These are phyloP conservation scores for Apiosordaria backusii DNA, from an alignment of 495 filamentous ascomycete genomes.

Conservation along the genomic window DNA sequence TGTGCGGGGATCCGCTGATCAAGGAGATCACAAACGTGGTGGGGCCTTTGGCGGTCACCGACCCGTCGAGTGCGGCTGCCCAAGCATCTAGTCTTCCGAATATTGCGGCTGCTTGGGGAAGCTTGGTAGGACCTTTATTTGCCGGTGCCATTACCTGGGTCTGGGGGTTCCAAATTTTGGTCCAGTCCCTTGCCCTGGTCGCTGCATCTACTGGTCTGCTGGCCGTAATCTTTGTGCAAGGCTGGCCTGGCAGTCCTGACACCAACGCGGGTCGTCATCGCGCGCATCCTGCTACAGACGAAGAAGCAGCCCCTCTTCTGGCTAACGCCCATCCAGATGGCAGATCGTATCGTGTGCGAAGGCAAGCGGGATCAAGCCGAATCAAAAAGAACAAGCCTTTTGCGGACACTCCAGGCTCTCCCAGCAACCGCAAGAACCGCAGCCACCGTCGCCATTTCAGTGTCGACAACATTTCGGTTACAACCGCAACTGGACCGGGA, in stretches of 20 bases:
- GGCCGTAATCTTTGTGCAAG: conserved; percentile 27
- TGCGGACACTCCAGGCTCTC: conserved; percentile 4
- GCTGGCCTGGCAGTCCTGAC: conserved; percentile 24
- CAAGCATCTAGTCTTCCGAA: conserved; percentile 21
- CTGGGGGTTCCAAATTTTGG: conserved; percentile 26
- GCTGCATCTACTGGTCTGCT: conserved; percentile 17
- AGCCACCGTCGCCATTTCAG: conserved; percentile 31
- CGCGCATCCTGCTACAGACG: conserved; percentile 11
- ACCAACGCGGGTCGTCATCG: neutral
- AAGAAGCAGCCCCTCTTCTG: conserved; percentile 29
- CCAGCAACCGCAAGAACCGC: conserved; percentile 2
- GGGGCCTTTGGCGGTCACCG: neutral
- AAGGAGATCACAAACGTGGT: conserved; percentile 18
- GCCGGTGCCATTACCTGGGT: conserved; percentile 20
- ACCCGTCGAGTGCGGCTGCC: conserved; percentile 13
- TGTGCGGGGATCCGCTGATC: conserved; percentile 26
- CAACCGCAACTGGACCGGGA: conserved; percentile 19
- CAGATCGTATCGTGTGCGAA: neutral
- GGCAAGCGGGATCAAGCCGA: neutral
- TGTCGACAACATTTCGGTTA: conserved; percentile 30
- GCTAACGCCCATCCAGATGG: neutral
- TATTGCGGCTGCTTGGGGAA: conserved; percentile 30
- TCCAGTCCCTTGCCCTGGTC: conserved; percentile 16
- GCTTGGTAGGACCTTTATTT: conserved; percentile 28
- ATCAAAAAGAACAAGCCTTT: conserved; percentile 1